A percentile compares a stretch with the other conserved stretches of the same genome.
Conservation (phyloP, 2,329 filamentous ascomycete genomes). For the Ilyonectria destructans region DNA sequence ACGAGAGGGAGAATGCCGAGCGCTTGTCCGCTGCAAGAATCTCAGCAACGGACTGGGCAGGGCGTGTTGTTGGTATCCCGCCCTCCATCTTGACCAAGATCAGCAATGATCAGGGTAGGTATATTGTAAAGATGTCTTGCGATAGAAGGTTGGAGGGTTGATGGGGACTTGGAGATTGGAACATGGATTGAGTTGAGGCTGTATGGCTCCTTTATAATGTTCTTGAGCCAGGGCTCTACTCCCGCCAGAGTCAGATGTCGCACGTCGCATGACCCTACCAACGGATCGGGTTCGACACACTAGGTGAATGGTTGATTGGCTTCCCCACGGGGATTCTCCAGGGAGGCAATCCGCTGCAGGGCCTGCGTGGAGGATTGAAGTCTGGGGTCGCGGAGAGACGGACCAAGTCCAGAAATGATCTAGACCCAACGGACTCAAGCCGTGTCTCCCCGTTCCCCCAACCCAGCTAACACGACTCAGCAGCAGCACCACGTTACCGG, state of each 20-base stretch:
- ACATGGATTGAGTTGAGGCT: not conserved
- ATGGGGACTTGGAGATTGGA: constrained; percentile 1
- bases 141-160: not conserved
- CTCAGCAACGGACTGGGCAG: constrained; percentile 30
- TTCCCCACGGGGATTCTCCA: constrained; percentile 28
- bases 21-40: constrained; percentile 32
- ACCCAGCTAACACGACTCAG: not conserved
- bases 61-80: constrained; percentile 11
- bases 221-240: not conserved
- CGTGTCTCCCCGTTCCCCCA: constrained; percentile 7
- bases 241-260: not conserved
- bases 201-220: constrained; percentile 6
- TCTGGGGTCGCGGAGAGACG: constrained; percentile 24
- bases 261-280: constrained; percentile 16
- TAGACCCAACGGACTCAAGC: not conserved
- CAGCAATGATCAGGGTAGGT: not conserved
- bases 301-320: constrained; percentile 3
- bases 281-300: not conserved
- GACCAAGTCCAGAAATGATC: constrained; percentile 1
- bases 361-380: not conserved
- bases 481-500: not conserved
- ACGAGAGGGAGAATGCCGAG: constrained; percentile 25
- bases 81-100: constrained; percentile 18
- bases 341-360: not conserved
- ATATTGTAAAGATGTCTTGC: not conserved